Base-by-base conservation (phyloP, 2,329 filamentous ascomycete species). In the Clonostachys solani region DNA sequence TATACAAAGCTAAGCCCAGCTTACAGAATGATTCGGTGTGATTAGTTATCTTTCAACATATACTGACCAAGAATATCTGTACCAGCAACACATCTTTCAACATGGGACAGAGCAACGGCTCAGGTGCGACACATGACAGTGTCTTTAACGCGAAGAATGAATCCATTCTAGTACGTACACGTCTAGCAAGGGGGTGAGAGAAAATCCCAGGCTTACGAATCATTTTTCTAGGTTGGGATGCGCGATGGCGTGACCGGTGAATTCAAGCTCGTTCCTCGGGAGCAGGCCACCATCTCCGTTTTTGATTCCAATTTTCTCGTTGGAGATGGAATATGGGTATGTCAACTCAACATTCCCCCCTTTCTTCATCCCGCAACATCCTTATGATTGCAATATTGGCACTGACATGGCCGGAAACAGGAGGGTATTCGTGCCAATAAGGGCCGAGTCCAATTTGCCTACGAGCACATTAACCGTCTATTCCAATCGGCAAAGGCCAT, bases 401-500 rank as follows among this genome's bases (percentile, higher is more conserved):
- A 10, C 16, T 17, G 9, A n/a, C 43, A 34, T 12, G 36, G 16
- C 16, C 12, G 33, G 10, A 5, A 10, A 15, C 19, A 44, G 57
- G 58, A 60, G 40, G 57, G 58, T 18, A 58, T 60, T n/a, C 55
- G 58, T 15, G 55, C 57, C 2, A 50, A 52, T 38, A 46, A 47
- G 15, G 57, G 59, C 13, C 49, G 52, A 0, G 44, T 61, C 3
- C 58, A 61, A 23, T 61, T 61, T 49, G 58, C 57, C 12, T 46
- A 48, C 6, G 59, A 58, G 13, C 59, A 61, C 44, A 53, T 61
- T 40, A 50, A 58, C 46, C 53, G 59, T 1, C 51, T 61, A 1
- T 61, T 58, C 44, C 59, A 61, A 16, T 53, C 57, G 3, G 59
- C 59, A 19, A 60, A 60, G 19, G 59, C 59, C 18, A 61, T 61